A percentile compares a stretch with the other conserved stretches of the same genome.
phyloP scores from a whole-genome alignment of 768 basidiomycete species.

The Daedalea quercina region DNA sequence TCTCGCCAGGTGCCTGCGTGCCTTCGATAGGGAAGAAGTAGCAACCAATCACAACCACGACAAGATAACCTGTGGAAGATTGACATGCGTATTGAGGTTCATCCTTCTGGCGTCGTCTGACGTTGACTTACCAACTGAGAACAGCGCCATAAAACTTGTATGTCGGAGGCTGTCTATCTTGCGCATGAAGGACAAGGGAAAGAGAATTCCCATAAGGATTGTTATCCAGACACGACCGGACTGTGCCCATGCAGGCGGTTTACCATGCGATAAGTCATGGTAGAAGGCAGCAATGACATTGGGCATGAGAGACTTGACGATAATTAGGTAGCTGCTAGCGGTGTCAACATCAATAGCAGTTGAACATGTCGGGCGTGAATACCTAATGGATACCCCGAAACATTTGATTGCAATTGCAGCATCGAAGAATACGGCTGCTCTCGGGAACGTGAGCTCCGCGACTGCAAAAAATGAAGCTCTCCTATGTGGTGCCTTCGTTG shows the following conservation, averaged over 20 bases:
- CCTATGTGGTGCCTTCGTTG: constrained; percentile 66
- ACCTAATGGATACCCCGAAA: constrained; percentile 94
- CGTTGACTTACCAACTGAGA: constrained; percentile 68
- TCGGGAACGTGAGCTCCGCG: constrained; percentile 83
- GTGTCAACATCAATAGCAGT: not conserved
- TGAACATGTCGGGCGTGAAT: constrained; percentile 5
- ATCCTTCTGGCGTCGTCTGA: not conserved
- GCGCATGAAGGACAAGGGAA: constrained; percentile 80
- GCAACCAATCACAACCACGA: constrained; percentile 73
- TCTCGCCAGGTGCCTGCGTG: constrained; percentile 56
- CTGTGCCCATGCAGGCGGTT: constrained; percentile 70
- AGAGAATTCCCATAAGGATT: constrained; percentile 66
- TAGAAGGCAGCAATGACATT: constrained; percentile 81
- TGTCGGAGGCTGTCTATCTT: constrained; percentile 81
- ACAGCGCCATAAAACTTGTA: constrained; percentile 87
- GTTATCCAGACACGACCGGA: constrained; percentile 81
- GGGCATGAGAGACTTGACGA: constrained; percentile 90
- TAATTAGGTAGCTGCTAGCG: constrained; percentile 71
- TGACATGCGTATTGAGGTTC: not conserved
- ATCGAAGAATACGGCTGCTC: constrained; percentile 84
- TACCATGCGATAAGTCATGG: constrained; percentile 63
- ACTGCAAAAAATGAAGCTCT: constrained; percentile 80
- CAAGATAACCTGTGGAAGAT: constrained; percentile 53
- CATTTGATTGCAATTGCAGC: constrained; percentile 94
- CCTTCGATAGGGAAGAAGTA: constrained; percentile 71